Base-by-base conservation (phyloP, 345 rosid species). In the Angophora floribunda region DNA sequence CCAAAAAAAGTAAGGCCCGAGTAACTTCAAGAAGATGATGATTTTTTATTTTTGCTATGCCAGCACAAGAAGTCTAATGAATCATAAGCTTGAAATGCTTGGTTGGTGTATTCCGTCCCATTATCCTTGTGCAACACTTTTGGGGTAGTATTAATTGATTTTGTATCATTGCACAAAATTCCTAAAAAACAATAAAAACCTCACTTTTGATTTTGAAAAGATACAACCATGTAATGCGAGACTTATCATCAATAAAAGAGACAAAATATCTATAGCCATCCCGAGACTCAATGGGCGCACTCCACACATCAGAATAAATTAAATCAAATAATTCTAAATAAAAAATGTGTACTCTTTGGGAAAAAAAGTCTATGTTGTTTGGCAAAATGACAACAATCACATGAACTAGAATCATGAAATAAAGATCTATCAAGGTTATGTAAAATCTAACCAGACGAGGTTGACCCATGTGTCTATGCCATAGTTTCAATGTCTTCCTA, bases 201-300 rank as follows among this genome's bases (percentile, higher is more conserved):
- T 88, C 3, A 51, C 63, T 84, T 14, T 88, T 90, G 4, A 2
- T 6, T 21, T 86, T n/a, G 11, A 88, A 0, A 2, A 26, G 19
- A 30, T 4, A 87, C 1, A 61, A 5, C 85, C 75, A 89, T 11
- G 30, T 87, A 5, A n/a, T 1, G 14, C 6, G 15, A 6, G 5
- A 52, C 28, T 17, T 47, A 59, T 89, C 88, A 87, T 89, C 87
- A 47, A 89, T 49, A 44, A 89, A 67, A 12, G 78, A 32, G 6
- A 59, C 0, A 14, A 86, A 82, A 13, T 86, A 87, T 14, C 28
- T 10, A 51, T 86, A 51, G 41, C 59, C 86, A 4, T 59, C 67
- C 3, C 1, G 0, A 26, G 30, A 26, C 30, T 59, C 67, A 59
- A 59, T 12, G 30, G 67, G 15, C 26, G 67, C 15, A 59, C 70